Conservation (phyloP, 495 filamentous ascomycete species). For the Physcia stellaris region DNA sequence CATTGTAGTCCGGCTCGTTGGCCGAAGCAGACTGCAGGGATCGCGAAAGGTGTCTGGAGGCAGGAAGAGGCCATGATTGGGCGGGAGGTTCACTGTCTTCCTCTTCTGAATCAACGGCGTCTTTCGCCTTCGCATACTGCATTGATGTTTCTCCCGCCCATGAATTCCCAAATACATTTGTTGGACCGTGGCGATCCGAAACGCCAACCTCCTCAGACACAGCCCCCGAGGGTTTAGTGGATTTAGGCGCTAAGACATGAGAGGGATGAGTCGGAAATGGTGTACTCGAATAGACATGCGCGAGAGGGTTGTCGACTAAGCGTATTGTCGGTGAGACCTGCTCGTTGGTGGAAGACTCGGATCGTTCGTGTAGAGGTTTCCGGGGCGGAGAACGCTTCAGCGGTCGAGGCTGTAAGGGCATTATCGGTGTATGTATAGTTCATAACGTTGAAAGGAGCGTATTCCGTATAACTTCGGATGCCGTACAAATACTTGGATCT, state of each 20-base stretch:
- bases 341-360: conserved; percentile 37
- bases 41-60: conserved; percentile 1
- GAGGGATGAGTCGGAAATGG: conserved; percentile 41
- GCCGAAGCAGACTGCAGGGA: too few species aligned
- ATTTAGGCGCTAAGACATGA: conserved; percentile 33
- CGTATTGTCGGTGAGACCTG: conserved; percentile 25
- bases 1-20: too few species aligned
- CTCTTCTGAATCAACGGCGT: not conserved
- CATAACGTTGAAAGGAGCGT: too few species aligned
- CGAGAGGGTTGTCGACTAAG: conserved; percentile 23
- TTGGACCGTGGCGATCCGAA: not conserved
- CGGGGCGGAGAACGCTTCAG: conserved; percentile 19
- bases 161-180: conserved; percentile 1
- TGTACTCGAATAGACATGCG: conserved; percentile 27
- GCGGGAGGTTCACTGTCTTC: conserved; percentile 1
- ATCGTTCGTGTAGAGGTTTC: conserved; percentile 38
- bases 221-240: conserved; percentile 1
- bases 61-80: not conserved
- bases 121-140: not conserved
- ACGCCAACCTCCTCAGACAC: conserved; percentile 2
- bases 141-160: too few species aligned
- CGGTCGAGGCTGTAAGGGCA: conserved; percentile 12
- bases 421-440: conserved; percentile 7
- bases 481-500: not conserved
- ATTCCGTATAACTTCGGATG: too few species aligned